Conservation (phyloP, 768 basidiomycete species). For the Pleurotus tuoliensis region DNA sequence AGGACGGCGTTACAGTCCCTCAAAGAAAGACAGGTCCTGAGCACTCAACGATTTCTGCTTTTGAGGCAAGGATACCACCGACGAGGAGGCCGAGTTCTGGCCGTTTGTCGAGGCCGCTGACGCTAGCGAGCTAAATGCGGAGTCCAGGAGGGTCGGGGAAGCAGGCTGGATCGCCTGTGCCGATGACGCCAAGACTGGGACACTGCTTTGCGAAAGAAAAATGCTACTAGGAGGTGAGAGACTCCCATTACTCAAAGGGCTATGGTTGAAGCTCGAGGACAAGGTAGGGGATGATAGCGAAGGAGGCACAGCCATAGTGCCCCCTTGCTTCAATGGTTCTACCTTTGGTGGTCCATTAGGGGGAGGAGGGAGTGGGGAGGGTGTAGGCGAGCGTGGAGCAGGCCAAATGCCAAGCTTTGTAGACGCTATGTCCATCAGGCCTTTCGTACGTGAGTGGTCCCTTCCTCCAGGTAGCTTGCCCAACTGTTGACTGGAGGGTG, state of each 20-base stretch:
- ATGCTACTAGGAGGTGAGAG: conserved; percentile 7
- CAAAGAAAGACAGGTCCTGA: conserved; percentile 86
- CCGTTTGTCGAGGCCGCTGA: neutral
- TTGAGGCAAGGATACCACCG: conserved; percentile 16
- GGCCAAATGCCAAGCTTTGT: conserved; percentile 36
- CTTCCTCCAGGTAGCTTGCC: conserved; percentile 29
- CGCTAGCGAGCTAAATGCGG: neutral
- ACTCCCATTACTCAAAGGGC: neutral
- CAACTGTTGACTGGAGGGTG: conserved; percentile 8
- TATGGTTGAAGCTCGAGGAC: conserved; percentile 9
- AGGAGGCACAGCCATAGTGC: conserved; percentile 10
- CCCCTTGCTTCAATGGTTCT: conserved; percentile 22
- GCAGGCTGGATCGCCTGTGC: too few relatives aligned
- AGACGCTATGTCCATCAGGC: conserved; percentile 54
- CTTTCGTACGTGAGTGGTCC: conserved; percentile 55
- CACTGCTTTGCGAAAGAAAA: too few relatives aligned
- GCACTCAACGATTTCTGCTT: conserved; percentile 56
- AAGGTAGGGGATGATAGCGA: conserved; percentile 11
- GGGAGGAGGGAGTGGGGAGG: conserved; percentile 35
- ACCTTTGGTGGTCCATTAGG: conserved; percentile 18
- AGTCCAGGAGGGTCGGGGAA: neutral
- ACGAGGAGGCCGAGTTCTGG: conserved; percentile 7
- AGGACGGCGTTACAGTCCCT: conserved; percentile 48
- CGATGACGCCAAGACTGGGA: too few relatives aligned
- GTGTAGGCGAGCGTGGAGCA: conserved; percentile 43